Percentiles rank a stretch among this genome's conserved stretches.
Conservation (phyloP, 1,139 yeast species). For the Kurtzmaniella quercitrusa region DNA sequence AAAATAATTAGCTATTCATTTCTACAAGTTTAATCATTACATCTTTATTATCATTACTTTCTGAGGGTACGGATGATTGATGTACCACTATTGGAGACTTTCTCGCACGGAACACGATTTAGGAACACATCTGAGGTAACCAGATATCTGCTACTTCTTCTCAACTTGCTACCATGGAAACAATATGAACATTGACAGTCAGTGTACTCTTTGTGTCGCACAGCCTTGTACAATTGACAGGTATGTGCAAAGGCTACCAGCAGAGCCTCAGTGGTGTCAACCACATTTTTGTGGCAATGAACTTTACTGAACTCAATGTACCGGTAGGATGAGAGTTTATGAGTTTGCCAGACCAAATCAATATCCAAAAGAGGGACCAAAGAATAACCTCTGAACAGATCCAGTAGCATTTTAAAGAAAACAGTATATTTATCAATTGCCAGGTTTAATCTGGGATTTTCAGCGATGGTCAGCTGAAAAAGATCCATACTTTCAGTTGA, state of each 20-base stretch:
- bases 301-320: conserved; percentile 4
- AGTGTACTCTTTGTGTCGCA: conserved; percentile 2
- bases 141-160: conserved; percentile 4
- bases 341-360: conserved; percentile 8
- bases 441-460: background rate
- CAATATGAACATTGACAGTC: conserved; percentile 6
- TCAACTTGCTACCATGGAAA: conserved; percentile 4
- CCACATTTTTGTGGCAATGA: conserved; percentile 4
- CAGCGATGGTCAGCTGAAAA: background rate
- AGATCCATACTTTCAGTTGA: background rate
- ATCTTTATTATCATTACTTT: background rate
- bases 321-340: conserved; percentile 4
- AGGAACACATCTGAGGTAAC: background rate
- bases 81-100: background rate
- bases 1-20: no score
- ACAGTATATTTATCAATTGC: conserved; percentile 1
- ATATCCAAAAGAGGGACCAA: conserved; percentile 6
- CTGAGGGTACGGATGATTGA: background rate
- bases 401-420: conserved; percentile 4
- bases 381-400: conserved; percentile 5
- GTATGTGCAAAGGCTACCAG: conserved; percentile 3
- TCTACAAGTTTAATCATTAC: background rate
- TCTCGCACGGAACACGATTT: background rate
- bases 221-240: conserved; percentile 5
- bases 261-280: conserved; percentile 3